Evolutionary conservation across 2,329 filamentous ascomycete genomes (phyloP), one percentile per base, ranked within the genome.

Genomic region (Ramularia endophylla): DNA sequence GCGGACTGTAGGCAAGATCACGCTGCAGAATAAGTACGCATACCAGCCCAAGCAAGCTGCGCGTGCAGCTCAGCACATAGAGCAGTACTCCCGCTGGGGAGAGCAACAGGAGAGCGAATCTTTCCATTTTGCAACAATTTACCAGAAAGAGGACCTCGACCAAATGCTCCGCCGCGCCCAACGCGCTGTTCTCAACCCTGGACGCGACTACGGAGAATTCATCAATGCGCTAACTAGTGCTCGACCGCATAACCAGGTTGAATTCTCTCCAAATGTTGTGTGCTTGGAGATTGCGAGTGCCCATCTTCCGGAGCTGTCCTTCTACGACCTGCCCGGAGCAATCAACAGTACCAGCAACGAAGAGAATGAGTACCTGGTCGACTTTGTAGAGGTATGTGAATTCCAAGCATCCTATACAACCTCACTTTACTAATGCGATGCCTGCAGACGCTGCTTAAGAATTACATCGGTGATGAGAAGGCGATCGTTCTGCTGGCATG

Each of bases 301-400:
- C 0, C 72, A 71, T 0, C 72, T 90, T 0, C 82, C 86, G 0
- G 80, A 86, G 5, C 60, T 95, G 0, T 87, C 83, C 0, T 94
- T 95, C 53, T 90, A 86, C 46, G 88, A 95, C 46, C 71, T 95
- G 0, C 88, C 88, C 0, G 88, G 88, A 0, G 79, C 94, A 0
- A 90, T 94, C 47, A 78, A 80, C 15, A 82, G 82, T 6, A 74
- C 81, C 0, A 77, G 79, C 2, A 71, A 79, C 6, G 47, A 40
- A 1, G 69, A 77, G 2, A 80, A 89, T 12, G 70, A 75, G 8
- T 85, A 85, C 42, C 67, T 90, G 0, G 82, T 89, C 9, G 69
- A 73, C 0, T 78, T 92, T 0, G 83, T 94, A 0, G 72, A 80
- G 37, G 31, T 36, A 25, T 5, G 36, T 33, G 12, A 5, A 3